Conservation (phyloP, 73 alveolate species). For the Stentor roeselii region DNA sequence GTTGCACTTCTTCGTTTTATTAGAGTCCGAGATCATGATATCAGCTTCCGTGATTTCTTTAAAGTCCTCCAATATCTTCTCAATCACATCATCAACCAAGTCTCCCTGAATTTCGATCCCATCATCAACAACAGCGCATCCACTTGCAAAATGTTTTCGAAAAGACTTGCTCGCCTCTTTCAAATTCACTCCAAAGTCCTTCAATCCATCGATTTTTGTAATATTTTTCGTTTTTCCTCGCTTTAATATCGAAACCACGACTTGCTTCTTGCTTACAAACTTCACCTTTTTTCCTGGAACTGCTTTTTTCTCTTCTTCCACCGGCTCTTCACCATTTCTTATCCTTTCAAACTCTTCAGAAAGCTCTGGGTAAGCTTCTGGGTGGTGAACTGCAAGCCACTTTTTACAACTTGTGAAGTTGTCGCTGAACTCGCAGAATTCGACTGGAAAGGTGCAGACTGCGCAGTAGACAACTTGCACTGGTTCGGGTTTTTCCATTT, state of each 20-base stretch:
- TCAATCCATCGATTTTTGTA: neutral
- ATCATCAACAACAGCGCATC: constrained; percentile 17
- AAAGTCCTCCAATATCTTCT: neutral
- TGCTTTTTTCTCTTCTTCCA: constrained; percentile 13
- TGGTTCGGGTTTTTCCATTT: constrained; percentile 19
- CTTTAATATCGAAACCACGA: neutral
- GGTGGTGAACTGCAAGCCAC: constrained; percentile 26
- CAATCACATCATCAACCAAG: neutral
- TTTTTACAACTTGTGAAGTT: neutral
- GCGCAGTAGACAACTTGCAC: neutral
- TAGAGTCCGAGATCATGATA: neutral
- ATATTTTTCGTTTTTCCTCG: constrained; percentile 22
- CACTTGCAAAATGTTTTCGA: constrained; percentile 19
- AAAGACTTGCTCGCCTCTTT: neutral
- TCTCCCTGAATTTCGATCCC: constrained; percentile 18
- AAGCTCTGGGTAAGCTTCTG: constrained; percentile 25
- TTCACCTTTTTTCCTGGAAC: neutral
- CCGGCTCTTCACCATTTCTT: neutral
- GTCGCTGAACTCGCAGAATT: neutral
- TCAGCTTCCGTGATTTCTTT: neutral
- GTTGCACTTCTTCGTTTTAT: neutral
- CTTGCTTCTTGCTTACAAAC: neutral
- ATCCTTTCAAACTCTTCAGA: constrained; percentile 12
- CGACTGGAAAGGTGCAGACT: constrained; percentile 13
- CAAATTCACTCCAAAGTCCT: neutral